A percentile compares a stretch with the other conserved stretches of the same genome.
phyloP scores from a whole-genome alignment of 805 yeast species.

The Huiozyma sinensis region DNA sequence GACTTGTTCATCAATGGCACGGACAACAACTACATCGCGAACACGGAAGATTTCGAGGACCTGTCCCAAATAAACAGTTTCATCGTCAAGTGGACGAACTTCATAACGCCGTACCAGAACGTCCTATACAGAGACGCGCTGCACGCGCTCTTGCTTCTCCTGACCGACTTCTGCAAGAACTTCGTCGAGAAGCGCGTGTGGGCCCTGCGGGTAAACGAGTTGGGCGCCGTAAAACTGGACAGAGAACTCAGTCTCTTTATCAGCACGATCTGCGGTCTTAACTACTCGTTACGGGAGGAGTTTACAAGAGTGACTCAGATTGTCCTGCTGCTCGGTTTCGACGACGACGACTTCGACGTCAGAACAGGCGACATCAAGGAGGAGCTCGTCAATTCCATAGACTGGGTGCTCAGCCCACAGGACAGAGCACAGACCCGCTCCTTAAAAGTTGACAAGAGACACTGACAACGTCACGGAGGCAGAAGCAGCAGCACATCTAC shows the following conservation, averaged over 20 bases:
- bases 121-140: slow-evolving; percentile 46
- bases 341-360: slow-evolving; percentile 43
- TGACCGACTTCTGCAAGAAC: slow-evolving; percentile 45
- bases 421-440: slow-evolving; percentile 58
- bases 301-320: slow-evolving; percentile 79
- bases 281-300: slow-evolving; percentile 65
- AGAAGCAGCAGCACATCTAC: no score
- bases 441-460: slow-evolving; percentile 36
- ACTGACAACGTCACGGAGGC: slow-evolving; percentile 1
- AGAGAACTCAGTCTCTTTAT: slow-evolving; percentile 69
- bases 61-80: slow-evolving; percentile 37
- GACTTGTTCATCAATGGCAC: slow-evolving; percentile 29
- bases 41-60: slow-evolving; percentile 29
- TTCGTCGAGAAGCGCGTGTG: slow-evolving; percentile 59
- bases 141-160: slow-evolving; percentile 34
- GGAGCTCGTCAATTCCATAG: slow-evolving; percentile 33
- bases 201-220: slow-evolving; percentile 59
- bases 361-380: slow-evolving; percentile 29
- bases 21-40: slow-evolving; percentile 19
- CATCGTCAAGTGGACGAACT: slow-evolving; percentile 49
- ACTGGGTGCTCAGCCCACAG: slow-evolving; percentile 70
- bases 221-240: slow-evolving; percentile 77
- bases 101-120: slow-evolving; percentile 56
- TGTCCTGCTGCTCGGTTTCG: slow-evolving; percentile 71
- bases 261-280: slow-evolving; percentile 57